These are phyloP conservation scores for Orbilia javanica DNA, from an alignment of 2,329 filamentous ascomycete genomes.

Conservation along the genomic window DNA sequence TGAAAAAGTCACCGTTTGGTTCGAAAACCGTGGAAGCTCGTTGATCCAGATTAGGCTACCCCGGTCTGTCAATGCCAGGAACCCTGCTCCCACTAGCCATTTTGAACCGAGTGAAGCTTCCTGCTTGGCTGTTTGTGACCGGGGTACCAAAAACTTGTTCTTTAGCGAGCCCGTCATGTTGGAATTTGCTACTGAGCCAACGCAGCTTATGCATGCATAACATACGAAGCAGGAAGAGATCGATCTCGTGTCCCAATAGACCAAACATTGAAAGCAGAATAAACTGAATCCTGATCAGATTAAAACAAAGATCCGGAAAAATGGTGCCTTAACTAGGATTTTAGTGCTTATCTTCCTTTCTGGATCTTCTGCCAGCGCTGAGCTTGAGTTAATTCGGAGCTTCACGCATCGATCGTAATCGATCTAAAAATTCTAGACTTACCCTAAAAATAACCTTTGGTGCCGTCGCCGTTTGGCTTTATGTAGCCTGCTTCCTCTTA, in stretches of 20 bases:
- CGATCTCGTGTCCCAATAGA: background rate
- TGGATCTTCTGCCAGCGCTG: background rate
- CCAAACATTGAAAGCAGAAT: background rate
- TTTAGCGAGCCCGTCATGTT: conserved; percentile 3
- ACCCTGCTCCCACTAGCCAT: conserved; percentile 5
- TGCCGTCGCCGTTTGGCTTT: background rate
- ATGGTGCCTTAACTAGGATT: background rate
- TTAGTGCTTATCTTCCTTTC: no score
- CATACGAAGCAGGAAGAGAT: background rate
- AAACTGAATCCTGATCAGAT: background rate
- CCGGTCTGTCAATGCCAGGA: conserved; percentile 32
- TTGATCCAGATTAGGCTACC: conserved; percentile 30
- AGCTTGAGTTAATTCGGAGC: background rate
- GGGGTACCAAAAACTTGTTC: background rate
- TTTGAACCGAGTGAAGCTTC: conserved; percentile 12
- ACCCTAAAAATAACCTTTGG: background rate
- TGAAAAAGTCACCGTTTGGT: conserved; percentile 41
- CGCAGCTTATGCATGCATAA: background rate
- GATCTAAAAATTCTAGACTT: background rate
- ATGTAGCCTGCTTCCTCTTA: conserved; percentile 1
- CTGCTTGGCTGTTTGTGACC: conserved; percentile 8
- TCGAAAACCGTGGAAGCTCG: conserved; percentile 13
- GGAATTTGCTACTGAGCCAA: background rate
- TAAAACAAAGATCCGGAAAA: conserved; percentile 2
- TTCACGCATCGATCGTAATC: background rate